Percentiles rank a stretch among this genome's conserved stretches.
phyloP scores from a whole-genome alignment of 192 early-diverging fungal species.

The Gamsiella multidivaricata region DNA sequence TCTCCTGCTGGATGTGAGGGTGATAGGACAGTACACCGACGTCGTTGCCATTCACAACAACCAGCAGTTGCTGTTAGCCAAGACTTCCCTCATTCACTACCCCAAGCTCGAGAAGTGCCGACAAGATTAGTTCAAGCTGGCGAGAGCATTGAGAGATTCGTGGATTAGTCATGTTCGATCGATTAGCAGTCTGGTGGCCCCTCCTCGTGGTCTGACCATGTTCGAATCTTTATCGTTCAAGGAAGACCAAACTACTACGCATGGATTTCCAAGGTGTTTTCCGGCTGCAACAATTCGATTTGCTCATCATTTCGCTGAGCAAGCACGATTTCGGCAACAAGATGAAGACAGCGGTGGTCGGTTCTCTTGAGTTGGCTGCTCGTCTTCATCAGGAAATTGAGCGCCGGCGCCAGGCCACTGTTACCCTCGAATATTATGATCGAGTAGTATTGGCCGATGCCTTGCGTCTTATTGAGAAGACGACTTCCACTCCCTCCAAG shows the following conservation, averaged over 20 bases:
- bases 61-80: slow-evolving; percentile 6
- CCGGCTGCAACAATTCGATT: slow-evolving; percentile 23
- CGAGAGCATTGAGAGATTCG: slow-evolving; percentile 7
- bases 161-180: slow-evolving; percentile 19
- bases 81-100: slow-evolving; percentile 1
- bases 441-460: too few species aligned
- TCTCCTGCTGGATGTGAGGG: not conserved
- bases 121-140: slow-evolving; percentile 16
- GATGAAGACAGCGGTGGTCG: slow-evolving; percentile 22
- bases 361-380: slow-evolving; percentile 23
- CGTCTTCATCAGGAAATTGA: slow-evolving; percentile 7
- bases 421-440: too few species aligned
- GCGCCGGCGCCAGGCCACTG: not conserved
- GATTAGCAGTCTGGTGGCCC: not conserved
- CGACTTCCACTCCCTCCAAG: too few species aligned
- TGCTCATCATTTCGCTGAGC: slow-evolving; percentile 17
- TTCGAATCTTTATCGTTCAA: slow-evolving; percentile 21
- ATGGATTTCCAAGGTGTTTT: slow-evolving; percentile 29
- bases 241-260: slow-evolving; percentile 23
- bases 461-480: too few species aligned
- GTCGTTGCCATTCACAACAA: slow-evolving; percentile 12
- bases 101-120: slow-evolving; percentile 6
- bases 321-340: slow-evolving; percentile 23
- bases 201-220: slow-evolving; percentile 14
- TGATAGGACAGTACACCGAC: slow-evolving; percentile 1